Evolutionary conservation across 2,329 filamentous ascomycete genomes (phyloP).

Genomic region (Diaporthe helianthi): DNA sequence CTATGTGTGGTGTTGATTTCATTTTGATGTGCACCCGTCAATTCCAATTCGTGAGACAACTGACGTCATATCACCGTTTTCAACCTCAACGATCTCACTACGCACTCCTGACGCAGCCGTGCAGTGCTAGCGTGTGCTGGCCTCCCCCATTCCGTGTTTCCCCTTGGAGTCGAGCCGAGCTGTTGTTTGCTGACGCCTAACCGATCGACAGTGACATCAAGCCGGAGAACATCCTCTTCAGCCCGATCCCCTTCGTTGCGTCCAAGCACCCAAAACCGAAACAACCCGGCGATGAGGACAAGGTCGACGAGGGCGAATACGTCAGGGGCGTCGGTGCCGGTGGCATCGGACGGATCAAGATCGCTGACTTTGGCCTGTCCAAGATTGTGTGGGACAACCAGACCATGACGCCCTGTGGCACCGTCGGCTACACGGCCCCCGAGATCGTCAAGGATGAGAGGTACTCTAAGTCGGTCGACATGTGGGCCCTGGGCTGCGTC

Average conservation of each 20-base stretch:
- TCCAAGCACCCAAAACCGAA: constrained; percentile 81
- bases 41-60: constrained; percentile 19
- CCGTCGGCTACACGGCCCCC: constrained; percentile 95
- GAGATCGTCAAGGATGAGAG: constrained; percentile 99
- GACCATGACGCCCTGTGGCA: constrained; percentile 99
- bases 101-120: not conserved
- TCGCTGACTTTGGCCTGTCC: constrained; percentile 96
- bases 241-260: constrained; percentile 81
- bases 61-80: constrained; percentile 43
- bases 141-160: too few relatives aligned
- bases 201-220: constrained; percentile 81
- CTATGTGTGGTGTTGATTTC: constrained; percentile 19
- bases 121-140: not conserved
- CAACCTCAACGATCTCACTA: not conserved
- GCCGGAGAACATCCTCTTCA: constrained; percentile 95
- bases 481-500: constrained; percentile 98
- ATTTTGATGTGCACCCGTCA: constrained; percentile 22
- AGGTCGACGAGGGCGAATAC: constrained; percentile 96
- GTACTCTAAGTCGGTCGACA: constrained; percentile 98
- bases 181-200: not conserved
- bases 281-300: constrained; percentile 92
- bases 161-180: not conserved
- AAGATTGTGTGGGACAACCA: constrained; percentile 98
- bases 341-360: constrained; percentile 94
- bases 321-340: constrained; percentile 81